phyloP scores from a whole-genome alignment of 139 green algal species.

The Microglena sp. region DNA sequence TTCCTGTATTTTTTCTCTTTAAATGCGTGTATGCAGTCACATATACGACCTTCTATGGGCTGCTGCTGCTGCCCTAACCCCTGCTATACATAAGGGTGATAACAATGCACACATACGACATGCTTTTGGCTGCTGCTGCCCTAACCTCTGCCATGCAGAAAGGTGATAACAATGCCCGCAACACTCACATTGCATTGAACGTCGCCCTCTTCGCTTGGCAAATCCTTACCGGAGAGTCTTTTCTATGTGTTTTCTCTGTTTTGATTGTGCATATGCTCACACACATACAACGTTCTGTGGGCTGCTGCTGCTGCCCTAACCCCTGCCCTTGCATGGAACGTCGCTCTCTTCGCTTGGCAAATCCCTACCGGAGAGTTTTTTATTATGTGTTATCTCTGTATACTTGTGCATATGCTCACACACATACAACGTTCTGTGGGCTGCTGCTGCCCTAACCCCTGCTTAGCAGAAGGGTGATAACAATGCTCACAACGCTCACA shows the following conservation, averaged over 20 bases:
- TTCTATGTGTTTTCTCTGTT: too few relatives aligned
- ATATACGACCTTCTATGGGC: constrained; percentile 94
- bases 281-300: too few relatives aligned
- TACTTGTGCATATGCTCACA: too few relatives aligned
- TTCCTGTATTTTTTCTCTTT: too few relatives aligned
- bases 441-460: constrained; percentile 80
- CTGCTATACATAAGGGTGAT: constrained; percentile 94
- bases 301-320: too few relatives aligned
- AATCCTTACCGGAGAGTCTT: too few relatives aligned
- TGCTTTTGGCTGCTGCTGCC: constrained; percentile 72
- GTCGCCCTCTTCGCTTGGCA: too few relatives aligned
- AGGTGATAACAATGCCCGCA: constrained; percentile 83
- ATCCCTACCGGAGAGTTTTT: constrained; percentile 93
- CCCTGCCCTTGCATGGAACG: too few relatives aligned
- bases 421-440: too few relatives aligned
- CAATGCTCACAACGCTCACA: constrained; percentile 77
- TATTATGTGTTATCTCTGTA: too few relatives aligned
- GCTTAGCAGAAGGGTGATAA: constrained; percentile 95
- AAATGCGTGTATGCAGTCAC: too few relatives aligned
- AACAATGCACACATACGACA: constrained; percentile 76
- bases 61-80: constrained; percentile 76
- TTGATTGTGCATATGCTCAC: too few relatives aligned
- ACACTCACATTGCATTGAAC: constrained; percentile 88
- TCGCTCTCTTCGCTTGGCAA: constrained; percentile 84
- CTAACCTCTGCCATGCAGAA: constrained; percentile 93